Evolutionary conservation across 2,329 filamentous ascomycete species (phyloP), one percentile per base, ranked within the genome.

Genomic region (Helicocarpus griseus): DNA sequence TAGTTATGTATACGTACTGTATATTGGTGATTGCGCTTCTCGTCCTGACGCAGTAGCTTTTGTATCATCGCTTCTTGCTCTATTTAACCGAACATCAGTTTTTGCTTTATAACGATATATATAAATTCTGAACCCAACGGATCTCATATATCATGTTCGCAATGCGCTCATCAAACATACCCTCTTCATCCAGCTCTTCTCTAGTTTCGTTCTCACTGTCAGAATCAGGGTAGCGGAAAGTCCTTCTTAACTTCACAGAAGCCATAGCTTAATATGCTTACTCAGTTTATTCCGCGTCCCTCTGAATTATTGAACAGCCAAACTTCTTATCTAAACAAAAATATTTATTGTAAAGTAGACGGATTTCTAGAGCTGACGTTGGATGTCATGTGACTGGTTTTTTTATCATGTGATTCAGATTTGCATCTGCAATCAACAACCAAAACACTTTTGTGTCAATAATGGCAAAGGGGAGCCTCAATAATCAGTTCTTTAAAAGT

Each of bases 151-250:
- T 14, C 21, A 13, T 19, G 17, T 29, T 7, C 29, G 24, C 13
- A 9, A 33, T 39, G 49, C n/a, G 19, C 14, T 9, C 2, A 4
- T 24, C n/a, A n/a, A n/a, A n/a, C 57, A 49, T 65, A 84, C 85
- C 85, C 77, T 90, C 78, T 69, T 90, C 86, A 65, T 93, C 88
- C 54, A 93, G 73, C 51, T 82, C 79, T 58, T 82, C 77, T 11
- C 79, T 77, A 28, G 75, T 68, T 64, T 77, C 74, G 33, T 78
- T 74, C 41, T 73, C 71, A 55, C 76, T 73, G 45, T 77, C 75
- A 60, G 85, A 81, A 52, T 73, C 69, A 4, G 85, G 85, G 69
- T 91, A 93, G 54, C 78, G 80, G 69, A 94, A 93, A 7, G 86
- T 85, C 61, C 79, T 85, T 61, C 89, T 83, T 41, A 93, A 73